These are phyloP conservation scores for Elongisporangium prolatum DNA, from an alignment of 352 stramenopile species.

Conservation along the genomic window DNA sequence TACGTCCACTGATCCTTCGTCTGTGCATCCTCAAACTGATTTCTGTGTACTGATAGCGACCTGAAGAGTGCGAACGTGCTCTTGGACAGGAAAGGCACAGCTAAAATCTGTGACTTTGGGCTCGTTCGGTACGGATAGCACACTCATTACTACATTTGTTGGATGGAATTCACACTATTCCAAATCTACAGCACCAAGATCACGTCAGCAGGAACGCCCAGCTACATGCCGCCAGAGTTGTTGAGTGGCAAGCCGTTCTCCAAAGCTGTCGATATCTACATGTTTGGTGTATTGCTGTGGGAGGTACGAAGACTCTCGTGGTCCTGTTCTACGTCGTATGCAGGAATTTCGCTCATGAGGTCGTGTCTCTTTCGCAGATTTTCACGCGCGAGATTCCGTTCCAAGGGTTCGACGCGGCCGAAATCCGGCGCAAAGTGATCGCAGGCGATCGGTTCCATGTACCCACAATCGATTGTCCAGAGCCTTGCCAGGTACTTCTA, in stretches of 20 bases:
- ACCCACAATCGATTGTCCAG: constrained; percentile 66
- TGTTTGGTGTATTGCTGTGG: constrained; percentile 91
- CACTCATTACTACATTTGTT: not conserved
- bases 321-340: too few species aligned
- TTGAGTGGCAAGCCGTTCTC: constrained; percentile 78
- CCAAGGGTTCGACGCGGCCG: constrained; percentile 54
- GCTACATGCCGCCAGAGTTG: constrained; percentile 88
- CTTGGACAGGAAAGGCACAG: constrained; percentile 48
- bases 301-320: constrained; percentile 36
- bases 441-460: constrained; percentile 66
- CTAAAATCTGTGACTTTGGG: constrained; percentile 93
- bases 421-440: constrained; percentile 73
- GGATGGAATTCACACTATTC: not conserved
- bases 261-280: constrained; percentile 91
- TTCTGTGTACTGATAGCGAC: constrained; percentile 31
- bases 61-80: constrained; percentile 91
- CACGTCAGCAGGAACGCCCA: constrained; percentile 82
- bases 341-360: not conserved
- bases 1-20: constrained; percentile 4
- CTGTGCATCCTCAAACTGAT: not conserved
- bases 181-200: constrained; percentile 50
- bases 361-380: constrained; percentile 34
- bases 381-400: constrained; percentile 81
- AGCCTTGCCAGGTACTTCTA: constrained; percentile 48
- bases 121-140: constrained; percentile 46